Percentiles rank a stretch among this genome's conserved stretches.
Evolutionary conservation across 331 rosid species (phyloP).

Genomic region (Telfairia occidentalis): DNA sequence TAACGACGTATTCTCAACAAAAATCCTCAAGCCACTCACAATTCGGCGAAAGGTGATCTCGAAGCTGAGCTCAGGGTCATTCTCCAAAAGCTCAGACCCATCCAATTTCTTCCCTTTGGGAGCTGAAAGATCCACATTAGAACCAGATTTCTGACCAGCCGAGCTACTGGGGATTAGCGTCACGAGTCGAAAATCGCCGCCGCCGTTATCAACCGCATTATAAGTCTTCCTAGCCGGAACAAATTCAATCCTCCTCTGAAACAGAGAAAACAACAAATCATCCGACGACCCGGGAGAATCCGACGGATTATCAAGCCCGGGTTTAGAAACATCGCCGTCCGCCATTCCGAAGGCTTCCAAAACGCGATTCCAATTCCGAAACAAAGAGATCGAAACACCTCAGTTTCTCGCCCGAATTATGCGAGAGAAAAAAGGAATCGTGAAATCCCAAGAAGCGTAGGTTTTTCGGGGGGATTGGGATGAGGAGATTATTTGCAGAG

Average conservation of each 20-base stretch:
- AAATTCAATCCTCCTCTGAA: conserved; percentile 41
- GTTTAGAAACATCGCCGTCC: conserved; percentile 13
- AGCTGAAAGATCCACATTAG: conserved; percentile 6
- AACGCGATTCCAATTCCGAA: not conserved
- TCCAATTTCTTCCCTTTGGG: conserved; percentile 36
- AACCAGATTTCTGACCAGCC: conserved; percentile 14
- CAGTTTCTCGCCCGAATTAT: not conserved
- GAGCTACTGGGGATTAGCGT: conserved; percentile 52
- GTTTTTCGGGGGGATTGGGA: not conserved
- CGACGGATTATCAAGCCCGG: conserved; percentile 13
- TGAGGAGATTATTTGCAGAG: conserved; percentile 22
- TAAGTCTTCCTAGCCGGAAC: conserved; percentile 39
- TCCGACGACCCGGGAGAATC: conserved; percentile 17
- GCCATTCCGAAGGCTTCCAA: conserved; percentile 25
- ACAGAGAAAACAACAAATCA: conserved; percentile 9
- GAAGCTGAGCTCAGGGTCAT: conserved; percentile 79
- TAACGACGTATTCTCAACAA: not conserved
- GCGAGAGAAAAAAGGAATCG: not conserved
- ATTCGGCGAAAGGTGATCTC: conserved; percentile 65
- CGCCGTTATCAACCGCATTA: conserved; percentile 35
- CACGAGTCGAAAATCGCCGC: conserved; percentile 44
- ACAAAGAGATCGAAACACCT: not conserved
- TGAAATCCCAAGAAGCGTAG: not conserved
- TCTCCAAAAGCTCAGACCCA: conserved; percentile 44
- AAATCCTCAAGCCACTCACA: conserved; percentile 31